Evolutionary conservation across 2,329 filamentous ascomycete genomes (phyloP).

Genomic region (Colletotrichum magnum): DNA sequence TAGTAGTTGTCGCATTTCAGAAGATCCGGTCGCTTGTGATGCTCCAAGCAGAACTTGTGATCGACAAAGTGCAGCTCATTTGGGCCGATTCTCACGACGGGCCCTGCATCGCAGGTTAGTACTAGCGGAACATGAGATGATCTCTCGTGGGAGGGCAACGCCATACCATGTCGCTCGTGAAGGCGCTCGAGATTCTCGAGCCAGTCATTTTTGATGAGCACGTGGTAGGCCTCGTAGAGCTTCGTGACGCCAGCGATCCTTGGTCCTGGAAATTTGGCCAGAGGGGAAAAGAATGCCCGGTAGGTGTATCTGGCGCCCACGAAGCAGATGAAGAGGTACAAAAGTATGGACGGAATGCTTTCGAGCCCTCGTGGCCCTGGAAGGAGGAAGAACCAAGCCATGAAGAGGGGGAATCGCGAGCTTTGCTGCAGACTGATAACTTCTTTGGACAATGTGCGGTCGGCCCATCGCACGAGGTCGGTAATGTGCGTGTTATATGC

Average conservation of each 20-base stretch:
- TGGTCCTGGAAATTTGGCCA: constrained; percentile 33
- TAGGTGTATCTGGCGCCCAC: constrained; percentile 17
- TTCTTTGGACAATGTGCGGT: background rate
- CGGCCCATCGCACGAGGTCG: background rate
- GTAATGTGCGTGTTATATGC: background rate
- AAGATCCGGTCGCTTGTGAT: constrained; percentile 40
- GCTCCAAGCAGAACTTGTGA: constrained; percentile 37
- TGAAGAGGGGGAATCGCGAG: background rate
- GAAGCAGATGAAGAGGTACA: background rate
- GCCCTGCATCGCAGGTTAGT: constrained; percentile 15
- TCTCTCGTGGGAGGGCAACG: background rate
- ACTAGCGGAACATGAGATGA: background rate
- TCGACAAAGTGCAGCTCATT: constrained; percentile 41
- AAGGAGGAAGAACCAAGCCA: constrained; percentile 16
- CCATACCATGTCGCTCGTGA: constrained; percentile 32
- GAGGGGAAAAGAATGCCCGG: constrained; percentile 24
- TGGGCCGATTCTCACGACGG: constrained; percentile 40
- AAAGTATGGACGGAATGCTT: background rate
- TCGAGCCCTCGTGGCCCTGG: background rate
- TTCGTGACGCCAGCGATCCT: constrained; percentile 30
- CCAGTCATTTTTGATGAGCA: constrained; percentile 40
- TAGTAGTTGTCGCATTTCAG: constrained; percentile 41
- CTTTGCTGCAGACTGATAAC: background rate
- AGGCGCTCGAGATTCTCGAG: constrained; percentile 37
- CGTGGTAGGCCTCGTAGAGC: constrained; percentile 42